phyloP scores from a whole-genome alignment of 2,329 filamentous ascomycete species.

The Endocalyx cinctus region DNA sequence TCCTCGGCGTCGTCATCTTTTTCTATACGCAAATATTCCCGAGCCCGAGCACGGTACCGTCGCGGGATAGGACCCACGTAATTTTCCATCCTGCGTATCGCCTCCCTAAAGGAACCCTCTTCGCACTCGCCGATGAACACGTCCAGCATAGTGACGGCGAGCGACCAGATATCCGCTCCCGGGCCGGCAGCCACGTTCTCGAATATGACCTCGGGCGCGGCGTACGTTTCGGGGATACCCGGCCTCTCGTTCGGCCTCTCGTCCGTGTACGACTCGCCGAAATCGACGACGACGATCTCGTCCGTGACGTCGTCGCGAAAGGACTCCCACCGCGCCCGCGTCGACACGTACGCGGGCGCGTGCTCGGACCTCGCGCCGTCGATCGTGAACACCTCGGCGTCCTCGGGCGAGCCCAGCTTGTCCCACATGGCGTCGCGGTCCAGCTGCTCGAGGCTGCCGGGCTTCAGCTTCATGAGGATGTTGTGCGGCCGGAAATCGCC shows the following conservation, averaged over 20 bases:
- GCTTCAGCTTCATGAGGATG: slow-evolving; percentile 2
- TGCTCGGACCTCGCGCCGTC: not conserved
- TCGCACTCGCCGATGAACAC: not conserved
- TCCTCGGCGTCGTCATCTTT: not conserved
- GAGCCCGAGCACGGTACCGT: not conserved
- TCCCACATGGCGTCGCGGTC: slow-evolving; percentile 1
- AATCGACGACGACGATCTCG: slow-evolving; percentile 5
- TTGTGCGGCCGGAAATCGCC: slow-evolving; percentile 4
- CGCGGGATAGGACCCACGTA: not conserved
- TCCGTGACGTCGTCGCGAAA: too few relatives aligned
- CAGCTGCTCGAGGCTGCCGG: slow-evolving; percentile 1
- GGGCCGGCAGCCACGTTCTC: too few relatives aligned
- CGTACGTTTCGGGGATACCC: not conserved
- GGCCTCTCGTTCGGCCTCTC: not conserved
- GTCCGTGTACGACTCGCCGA: slow-evolving; percentile 3
- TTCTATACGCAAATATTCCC: too few relatives aligned
- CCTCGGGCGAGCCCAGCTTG: not conserved
- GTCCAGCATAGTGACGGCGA: not conserved
- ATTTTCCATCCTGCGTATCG: not conserved
- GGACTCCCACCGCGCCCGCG: not conserved
- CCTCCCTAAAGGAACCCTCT: not conserved
- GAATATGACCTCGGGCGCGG: not conserved
- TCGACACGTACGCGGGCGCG: not conserved
- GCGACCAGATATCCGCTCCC: not conserved
- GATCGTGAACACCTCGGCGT: not conserved